Evolutionary conservation across 2,329 filamentous ascomycete species (phyloP).

Genomic region (Colletotrichum sojae): DNA sequence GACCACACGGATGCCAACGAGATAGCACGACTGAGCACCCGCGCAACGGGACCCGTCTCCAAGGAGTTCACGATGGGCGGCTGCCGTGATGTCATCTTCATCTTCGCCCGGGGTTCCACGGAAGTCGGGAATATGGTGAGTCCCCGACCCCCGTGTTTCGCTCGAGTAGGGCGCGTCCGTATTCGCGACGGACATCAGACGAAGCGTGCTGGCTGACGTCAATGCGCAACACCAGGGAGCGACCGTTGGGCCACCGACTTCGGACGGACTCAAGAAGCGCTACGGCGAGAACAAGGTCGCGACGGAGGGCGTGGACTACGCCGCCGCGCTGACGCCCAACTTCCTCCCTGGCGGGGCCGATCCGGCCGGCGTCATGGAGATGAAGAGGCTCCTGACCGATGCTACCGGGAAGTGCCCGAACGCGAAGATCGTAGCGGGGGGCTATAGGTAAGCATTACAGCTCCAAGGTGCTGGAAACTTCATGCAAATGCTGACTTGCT

Average conservation of each 20-base stretch:
- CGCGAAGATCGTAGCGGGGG: slow-evolving; percentile 53
- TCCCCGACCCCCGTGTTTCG: background rate
- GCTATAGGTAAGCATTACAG: slow-evolving; percentile 49
- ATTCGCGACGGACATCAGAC: slow-evolving; percentile 4
- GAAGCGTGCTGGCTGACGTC: slow-evolving; percentile 13
- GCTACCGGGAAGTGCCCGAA: slow-evolving; percentile 53
- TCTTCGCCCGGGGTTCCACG: slow-evolving; percentile 56
- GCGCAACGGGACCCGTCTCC: background rate
- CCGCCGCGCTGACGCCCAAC: slow-evolving; percentile 50
- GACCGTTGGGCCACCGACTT: slow-evolving; percentile 40
- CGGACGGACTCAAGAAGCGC: slow-evolving; percentile 37
- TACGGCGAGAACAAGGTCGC: slow-evolving; percentile 43
- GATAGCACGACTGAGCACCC: background rate
- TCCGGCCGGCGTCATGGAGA: slow-evolving; percentile 48
- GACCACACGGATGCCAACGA: background rate
- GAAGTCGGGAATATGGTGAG: slow-evolving; percentile 56
- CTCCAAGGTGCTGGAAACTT: too few species aligned
- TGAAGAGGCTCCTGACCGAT: slow-evolving; percentile 50
- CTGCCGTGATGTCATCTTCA: slow-evolving; percentile 51
- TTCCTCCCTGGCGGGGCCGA: slow-evolving; percentile 49
- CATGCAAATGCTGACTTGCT: too few species aligned
- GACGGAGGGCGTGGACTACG: slow-evolving; percentile 51
- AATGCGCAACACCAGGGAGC: slow-evolving; percentile 27
- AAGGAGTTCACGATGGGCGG: slow-evolving; percentile 25
- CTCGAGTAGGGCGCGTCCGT: background rate